A percentile compares a stretch with the other conserved stretches of the same genome.
phyloP scores from a whole-genome alignment of 2,329 filamentous ascomycete species.

The Fusarium sp. region DNA sequence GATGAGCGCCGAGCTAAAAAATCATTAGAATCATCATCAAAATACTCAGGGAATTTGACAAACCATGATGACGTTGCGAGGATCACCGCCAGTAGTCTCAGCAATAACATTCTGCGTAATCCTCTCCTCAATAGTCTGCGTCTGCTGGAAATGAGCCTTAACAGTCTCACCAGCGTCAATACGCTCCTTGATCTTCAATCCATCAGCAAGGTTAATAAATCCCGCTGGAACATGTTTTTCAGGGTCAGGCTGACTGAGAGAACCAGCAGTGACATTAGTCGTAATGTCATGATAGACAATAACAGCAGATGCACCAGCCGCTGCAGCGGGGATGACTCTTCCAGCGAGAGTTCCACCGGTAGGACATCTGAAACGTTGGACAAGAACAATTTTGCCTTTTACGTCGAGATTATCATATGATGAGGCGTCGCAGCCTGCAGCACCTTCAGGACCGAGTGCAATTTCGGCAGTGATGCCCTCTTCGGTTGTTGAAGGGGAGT shows the following conservation, averaged over 20 bases:
- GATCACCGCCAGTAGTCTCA: slow-evolving; percentile 32
- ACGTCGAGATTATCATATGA: slow-evolving; percentile 38
- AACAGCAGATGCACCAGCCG: slow-evolving; percentile 33
- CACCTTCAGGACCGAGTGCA: slow-evolving; percentile 33
- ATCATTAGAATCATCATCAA: not conserved
- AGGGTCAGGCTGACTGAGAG: slow-evolving; percentile 37
- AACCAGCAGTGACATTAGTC: slow-evolving; percentile 35
- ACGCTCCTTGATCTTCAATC: slow-evolving; percentile 52
- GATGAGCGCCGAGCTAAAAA: slow-evolving; percentile 18
- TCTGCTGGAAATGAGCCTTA: slow-evolving; percentile 31
- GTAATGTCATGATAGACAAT: slow-evolving; percentile 38
- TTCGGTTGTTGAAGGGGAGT: slow-evolving; percentile 29
- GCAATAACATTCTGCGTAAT: slow-evolving; percentile 38
- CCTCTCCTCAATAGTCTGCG: slow-evolving; percentile 38
- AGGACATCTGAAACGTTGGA: slow-evolving; percentile 39
- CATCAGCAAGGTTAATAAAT: slow-evolving; percentile 50
- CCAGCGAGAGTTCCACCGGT: slow-evolving; percentile 40
- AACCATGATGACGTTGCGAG: slow-evolving; percentile 39
- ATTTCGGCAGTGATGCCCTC: slow-evolving; percentile 38
- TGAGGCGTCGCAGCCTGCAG: slow-evolving; percentile 35
- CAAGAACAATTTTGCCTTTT: slow-evolving; percentile 42
- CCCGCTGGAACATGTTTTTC: slow-evolving; percentile 30
- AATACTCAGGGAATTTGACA: accelerated
- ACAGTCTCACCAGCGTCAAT: slow-evolving; percentile 53
- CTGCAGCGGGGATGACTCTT: slow-evolving; percentile 33